phyloP scores from a whole-genome alignment of 352 stramenopile genomes.

The Thalassiosira mediterranea region DNA sequence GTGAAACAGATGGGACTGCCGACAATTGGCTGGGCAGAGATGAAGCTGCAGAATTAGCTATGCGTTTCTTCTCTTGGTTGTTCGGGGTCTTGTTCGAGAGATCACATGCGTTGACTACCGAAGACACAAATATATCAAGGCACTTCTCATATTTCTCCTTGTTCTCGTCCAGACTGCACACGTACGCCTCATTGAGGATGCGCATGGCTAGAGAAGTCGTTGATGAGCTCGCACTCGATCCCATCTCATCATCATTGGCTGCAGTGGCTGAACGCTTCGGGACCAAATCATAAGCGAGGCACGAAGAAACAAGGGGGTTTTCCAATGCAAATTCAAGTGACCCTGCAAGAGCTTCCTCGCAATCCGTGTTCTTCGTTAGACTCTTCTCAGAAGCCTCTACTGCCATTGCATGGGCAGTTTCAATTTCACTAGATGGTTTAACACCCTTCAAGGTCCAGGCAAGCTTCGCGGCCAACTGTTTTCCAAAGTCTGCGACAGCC shows the following conservation, averaged over 20 bases:
- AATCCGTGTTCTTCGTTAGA: constrained; percentile 19
- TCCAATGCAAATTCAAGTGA: constrained; percentile 39
- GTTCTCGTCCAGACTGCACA: constrained; percentile 34
- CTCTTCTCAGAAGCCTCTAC: constrained; percentile 42
- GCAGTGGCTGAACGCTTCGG: not conserved
- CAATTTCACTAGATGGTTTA: constrained; percentile 39
- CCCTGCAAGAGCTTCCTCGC: constrained; percentile 22
- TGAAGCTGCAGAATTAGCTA: constrained; percentile 46
- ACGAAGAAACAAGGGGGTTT: constrained; percentile 67
- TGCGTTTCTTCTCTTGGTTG: constrained; percentile 64
- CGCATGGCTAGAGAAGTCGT: constrained; percentile 48
- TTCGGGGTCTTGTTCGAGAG: constrained; percentile 65
- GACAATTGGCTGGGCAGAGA: constrained; percentile 57
- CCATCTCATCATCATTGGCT: constrained; percentile 20
- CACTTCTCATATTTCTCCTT: constrained; percentile 64
- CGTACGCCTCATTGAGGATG: constrained; percentile 74
- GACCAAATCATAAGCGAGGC: constrained; percentile 55
- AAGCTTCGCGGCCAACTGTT: constrained; percentile 66
- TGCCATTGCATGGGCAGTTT: constrained; percentile 49
- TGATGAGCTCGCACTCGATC: constrained; percentile 6
- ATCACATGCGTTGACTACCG: constrained; percentile 61
- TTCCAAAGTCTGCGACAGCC: constrained; percentile 59
- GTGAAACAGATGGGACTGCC: constrained; percentile 53
- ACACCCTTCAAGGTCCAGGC: constrained; percentile 70
- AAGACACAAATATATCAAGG: constrained; percentile 66